Percentiles rank a stretch among this genome's conserved stretches.
Evolutionary conservation across 2,329 filamentous ascomycete species (phyloP).

Genomic region (Bipolaris zeicola): DNA sequence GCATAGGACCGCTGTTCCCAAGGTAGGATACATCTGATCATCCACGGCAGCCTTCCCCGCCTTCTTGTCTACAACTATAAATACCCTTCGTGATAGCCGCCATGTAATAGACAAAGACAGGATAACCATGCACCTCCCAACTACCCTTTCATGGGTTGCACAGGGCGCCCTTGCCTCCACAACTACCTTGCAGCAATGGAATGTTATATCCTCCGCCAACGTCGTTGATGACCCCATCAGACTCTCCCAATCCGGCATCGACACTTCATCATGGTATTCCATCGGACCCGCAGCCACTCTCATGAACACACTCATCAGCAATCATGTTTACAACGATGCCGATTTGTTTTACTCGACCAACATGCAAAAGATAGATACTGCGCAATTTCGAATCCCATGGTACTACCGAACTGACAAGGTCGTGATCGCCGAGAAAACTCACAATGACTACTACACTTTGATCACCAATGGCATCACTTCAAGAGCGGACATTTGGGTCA

Average conservation of each 20-base stretch:
- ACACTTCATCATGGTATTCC: conserved; percentile 60
- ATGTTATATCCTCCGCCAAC: conserved; percentile 23
- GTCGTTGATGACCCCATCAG: conserved; percentile 15
- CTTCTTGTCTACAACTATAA: not conserved
- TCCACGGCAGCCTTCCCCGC: not conserved
- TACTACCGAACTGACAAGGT: conserved; percentile 62
- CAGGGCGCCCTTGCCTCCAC: not conserved
- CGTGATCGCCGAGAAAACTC: conserved; percentile 28
- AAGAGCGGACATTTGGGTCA: conserved; percentile 65
- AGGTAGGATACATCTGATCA: not conserved
- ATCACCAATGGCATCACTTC: conserved; percentile 66
- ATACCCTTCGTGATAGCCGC: not conserved
- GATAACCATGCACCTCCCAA: not conserved
- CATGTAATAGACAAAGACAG: not conserved
- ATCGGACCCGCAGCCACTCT: conserved; percentile 59
- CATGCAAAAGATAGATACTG: conserved; percentile 52
- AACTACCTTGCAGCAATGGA: not conserved
- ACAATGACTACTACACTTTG: conserved; percentile 57
- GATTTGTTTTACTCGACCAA: conserved; percentile 63
- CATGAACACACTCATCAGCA: conserved; percentile 63
- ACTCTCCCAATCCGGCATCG: conserved; percentile 31
- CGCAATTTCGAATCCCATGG: conserved; percentile 62
- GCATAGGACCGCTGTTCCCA: not conserved
- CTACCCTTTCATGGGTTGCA: not conserved
- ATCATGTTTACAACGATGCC: conserved; percentile 58